Percentiles rank a stretch among this genome's conserved stretches.
These are phyloP conservation scores for Erysimum cheiranthoides DNA, from an alignment of 345 rosid genomes.

Conservation along the genomic window DNA sequence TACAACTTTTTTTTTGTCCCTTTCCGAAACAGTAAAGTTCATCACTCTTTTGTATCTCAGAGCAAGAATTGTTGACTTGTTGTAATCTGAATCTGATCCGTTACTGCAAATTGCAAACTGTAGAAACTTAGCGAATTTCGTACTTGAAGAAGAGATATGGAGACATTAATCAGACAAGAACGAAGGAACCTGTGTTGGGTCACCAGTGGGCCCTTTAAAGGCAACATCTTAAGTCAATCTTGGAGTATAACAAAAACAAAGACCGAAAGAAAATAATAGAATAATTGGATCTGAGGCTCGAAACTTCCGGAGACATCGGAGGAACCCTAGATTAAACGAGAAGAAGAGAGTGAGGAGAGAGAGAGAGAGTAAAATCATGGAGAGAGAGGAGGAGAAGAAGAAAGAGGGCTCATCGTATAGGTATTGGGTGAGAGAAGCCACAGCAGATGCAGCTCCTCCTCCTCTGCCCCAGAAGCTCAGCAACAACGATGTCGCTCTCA, in stretches of 20 bases:
- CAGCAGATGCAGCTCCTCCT: conserved; percentile 76
- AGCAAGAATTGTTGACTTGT: conserved; percentile 29
- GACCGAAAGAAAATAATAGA: conserved; percentile 23
- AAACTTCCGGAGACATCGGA: conserved; percentile 48
- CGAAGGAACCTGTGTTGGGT: conserved; percentile 24
- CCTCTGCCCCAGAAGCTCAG: conserved; percentile 73
- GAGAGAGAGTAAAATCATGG: conserved; percentile 38
- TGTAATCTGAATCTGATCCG: conserved; percentile 21
- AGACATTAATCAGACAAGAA: not conserved
- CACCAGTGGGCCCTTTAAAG: conserved; percentile 27
- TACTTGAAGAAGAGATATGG: not conserved
- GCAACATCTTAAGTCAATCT: not conserved
- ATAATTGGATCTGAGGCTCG: conserved; percentile 36
- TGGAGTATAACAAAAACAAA: conserved; percentile 10
- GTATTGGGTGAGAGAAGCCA: conserved; percentile 87
- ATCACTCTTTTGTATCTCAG: conserved; percentile 22
- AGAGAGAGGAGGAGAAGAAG: conserved; percentile 51
- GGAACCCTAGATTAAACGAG: conserved; percentile 43
- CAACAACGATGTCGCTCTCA: conserved; percentile 46
- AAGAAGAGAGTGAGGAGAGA: conserved; percentile 22
- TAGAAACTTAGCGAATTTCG: conserved; percentile 21
- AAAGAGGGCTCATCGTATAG: conserved; percentile 62
- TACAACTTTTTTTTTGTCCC: conserved; percentile 12
- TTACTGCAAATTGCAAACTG: conserved; percentile 19
- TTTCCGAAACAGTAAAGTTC: not conserved